Evolutionary conservation across 2,329 filamentous ascomycete genomes (phyloP).

Genomic region (Chrysoporthe austroafricana): DNA sequence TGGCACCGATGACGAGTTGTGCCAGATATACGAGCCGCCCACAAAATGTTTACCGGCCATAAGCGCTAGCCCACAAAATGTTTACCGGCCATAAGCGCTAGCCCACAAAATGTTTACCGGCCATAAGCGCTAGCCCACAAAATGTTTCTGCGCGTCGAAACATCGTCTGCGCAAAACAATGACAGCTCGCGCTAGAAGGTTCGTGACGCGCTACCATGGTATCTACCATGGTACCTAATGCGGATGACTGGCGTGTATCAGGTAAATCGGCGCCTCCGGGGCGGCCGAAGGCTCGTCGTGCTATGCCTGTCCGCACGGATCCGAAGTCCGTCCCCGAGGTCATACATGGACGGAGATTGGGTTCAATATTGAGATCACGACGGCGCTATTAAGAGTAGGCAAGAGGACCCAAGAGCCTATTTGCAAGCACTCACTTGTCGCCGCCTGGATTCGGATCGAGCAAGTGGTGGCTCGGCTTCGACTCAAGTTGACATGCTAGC

Average conservation of each 20-base stretch:
- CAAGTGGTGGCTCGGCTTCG: background rate
- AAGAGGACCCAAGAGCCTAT: background rate
- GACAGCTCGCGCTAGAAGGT: background rate
- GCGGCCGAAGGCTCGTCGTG: background rate
- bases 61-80: background rate
- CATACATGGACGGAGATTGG: background rate
- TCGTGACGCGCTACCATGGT: background rate
- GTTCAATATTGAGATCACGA: background rate
- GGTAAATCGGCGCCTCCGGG: background rate
- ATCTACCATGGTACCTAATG: background rate
- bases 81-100: background rate
- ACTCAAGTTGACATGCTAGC: background rate
- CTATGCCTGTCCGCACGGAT: background rate
- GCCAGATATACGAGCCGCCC: background rate
- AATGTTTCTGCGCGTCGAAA: background rate
- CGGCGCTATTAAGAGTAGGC: background rate
- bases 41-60: background rate
- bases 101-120: background rate
- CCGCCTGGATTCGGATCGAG: background rate
- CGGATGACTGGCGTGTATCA: background rate
- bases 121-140: background rate
- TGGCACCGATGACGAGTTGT: background rate
- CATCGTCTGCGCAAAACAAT: background rate
- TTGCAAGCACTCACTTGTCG: background rate
- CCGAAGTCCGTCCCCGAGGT: background rate